Evolutionary conservation across 2,329 filamentous ascomycete genomes (phyloP), one percentile per base, ranked within the genome.

Genomic region (Pseudogymnoascus sp.): DNA sequence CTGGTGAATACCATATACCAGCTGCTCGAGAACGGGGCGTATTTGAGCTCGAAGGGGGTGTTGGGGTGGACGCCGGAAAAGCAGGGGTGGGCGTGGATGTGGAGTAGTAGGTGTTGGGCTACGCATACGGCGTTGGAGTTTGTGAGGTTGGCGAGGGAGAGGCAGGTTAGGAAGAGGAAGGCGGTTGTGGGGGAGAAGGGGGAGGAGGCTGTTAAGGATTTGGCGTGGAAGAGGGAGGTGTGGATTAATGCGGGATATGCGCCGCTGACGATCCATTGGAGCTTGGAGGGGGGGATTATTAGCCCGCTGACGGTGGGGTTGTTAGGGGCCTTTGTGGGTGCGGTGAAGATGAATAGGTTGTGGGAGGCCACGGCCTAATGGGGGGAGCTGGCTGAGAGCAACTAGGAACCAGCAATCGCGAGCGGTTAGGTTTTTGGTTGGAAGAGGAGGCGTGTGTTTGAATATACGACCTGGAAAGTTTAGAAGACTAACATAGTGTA

Each of bases 231-330:
- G 79, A 84, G 82, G 71, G 83, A 87, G 71, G 76, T 93, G 62
- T 78, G 85, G 18, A 82, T 86, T 44, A 92, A 91, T 75, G 72
- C 84, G 66, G 86, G 88, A 33, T 96, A 90, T 85, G 85, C 89
- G 63, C 91, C 92, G 33, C 78, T 96, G 73, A 93, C 90, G 65
- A 71, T 93, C 25, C 91, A 97, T 77, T 96, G 90, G 88, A 88
- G 90, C 70, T 74, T 87, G 42, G 85, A 89, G 65, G 78, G 83
- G 63, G 90, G 89, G 0, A 72, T 85, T 8, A 74, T 90, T 62
- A 80, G 81, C 37, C 83, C 87, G 65, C 77, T 79, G 65, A 76
- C 80, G 71, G 77, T 87, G 25, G 86, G 85, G 0, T 69, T 84
- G 23, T 76, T 85, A 61, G 87, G 87, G 5, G 79, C 75, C 63